Percentiles rank a stretch among this genome's conserved stretches.
Evolutionary conservation across 2,329 filamentous ascomycete species (phyloP).

Genomic region (Sporothrix euskadiensis): DNA sequence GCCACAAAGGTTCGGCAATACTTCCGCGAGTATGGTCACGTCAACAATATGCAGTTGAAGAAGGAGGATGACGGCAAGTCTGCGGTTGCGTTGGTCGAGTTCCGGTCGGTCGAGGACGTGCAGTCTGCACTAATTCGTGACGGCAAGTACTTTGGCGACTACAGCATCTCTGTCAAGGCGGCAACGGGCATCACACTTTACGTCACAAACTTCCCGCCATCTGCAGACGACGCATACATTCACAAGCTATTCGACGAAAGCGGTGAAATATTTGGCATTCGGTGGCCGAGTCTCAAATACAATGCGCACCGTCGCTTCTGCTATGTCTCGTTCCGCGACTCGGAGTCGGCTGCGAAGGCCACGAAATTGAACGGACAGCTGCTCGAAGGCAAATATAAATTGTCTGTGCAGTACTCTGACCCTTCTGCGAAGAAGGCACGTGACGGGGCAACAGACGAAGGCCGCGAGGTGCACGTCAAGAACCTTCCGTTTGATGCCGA

Average conservation of each 20-base stretch:
- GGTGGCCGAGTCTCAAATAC: slow-evolving; percentile 88
- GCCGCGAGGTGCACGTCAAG: slow-evolving; percentile 78
- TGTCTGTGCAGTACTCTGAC: slow-evolving; percentile 82
- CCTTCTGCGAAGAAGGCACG: slow-evolving; percentile 76
- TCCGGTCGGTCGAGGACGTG: slow-evolving; percentile 77
- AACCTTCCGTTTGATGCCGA: slow-evolving; percentile 63
- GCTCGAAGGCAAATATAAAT: slow-evolving; percentile 66
- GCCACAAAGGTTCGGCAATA: slow-evolving; percentile 80
- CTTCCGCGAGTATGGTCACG: slow-evolving; percentile 85
- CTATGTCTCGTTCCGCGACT: slow-evolving; percentile 83
- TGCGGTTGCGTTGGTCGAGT: slow-evolving; percentile 78
- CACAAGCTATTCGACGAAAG: slow-evolving; percentile 69
- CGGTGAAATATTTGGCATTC: slow-evolving; percentile 80
- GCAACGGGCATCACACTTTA: slow-evolving; percentile 81
- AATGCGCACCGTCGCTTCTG: slow-evolving; percentile 90
- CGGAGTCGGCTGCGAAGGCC: slow-evolving; percentile 68
- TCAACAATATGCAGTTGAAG: slow-evolving; percentile 73
- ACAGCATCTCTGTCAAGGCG: slow-evolving; percentile 70
- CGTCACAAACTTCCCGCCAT: slow-evolving; percentile 84
- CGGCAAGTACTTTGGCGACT: slow-evolving; percentile 73
- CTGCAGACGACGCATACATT: slow-evolving; percentile 70
- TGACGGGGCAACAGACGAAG: slow-evolving; percentile 79
- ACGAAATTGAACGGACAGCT: slow-evolving; percentile 70
- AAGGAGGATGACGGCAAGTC: slow-evolving; percentile 61
- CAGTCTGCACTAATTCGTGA: slow-evolving; percentile 78